Base-by-base conservation (phyloP, 805 yeast genomes). In the Blastobotrys attinorum region DNA sequence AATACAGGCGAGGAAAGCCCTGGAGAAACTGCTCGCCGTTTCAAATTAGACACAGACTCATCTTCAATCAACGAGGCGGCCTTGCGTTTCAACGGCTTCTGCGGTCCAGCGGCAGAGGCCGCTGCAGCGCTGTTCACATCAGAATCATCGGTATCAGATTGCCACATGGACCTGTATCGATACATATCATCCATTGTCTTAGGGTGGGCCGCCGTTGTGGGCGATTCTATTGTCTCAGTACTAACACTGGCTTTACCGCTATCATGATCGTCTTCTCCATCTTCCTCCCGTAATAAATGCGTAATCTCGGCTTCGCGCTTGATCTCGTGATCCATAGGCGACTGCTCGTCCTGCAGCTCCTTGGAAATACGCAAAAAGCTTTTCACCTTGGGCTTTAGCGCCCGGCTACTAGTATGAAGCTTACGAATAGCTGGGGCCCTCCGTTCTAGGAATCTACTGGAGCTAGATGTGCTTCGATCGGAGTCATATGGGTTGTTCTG, bases 11-110 rank as follows among this genome's bases (percentile, higher is more conserved):
- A 39, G 13, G 46, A 37, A 17, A 48, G 7, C 1, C 58, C 58
- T 2, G 58, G 58, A 20, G 57, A 51, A 8, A 54, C 58, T 3
- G 58, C 58, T n/a, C 58, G 29, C 29, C 58, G 39, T 35, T 54
- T 54, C 7, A 53, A 16, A 1, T 27, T 18, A n/a, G 36, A 34
- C 23, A 32, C 10, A 15, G 44, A 22, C 11, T 51, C 55, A 4
- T 50, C 53, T 7, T 45, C 25, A 39, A 47, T 27, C 7, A 35
- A 17, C 33, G 33, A n/a, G 15, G 42, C 38, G 3, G 43, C 46
- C 32, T 52, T 52, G 8, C 55, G 32, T 39, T 52, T 52, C 31
- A 39, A 29, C 7, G 25, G 16, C 10, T 21, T 22, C 7, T 27
- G 15, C 5, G 15, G 18, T 13, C 18, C 10, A 5, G 11, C 13